Conservation (phyloP, 2,329 filamentous ascomycete genomes). For the Aspergillus calidoustus region DNA sequence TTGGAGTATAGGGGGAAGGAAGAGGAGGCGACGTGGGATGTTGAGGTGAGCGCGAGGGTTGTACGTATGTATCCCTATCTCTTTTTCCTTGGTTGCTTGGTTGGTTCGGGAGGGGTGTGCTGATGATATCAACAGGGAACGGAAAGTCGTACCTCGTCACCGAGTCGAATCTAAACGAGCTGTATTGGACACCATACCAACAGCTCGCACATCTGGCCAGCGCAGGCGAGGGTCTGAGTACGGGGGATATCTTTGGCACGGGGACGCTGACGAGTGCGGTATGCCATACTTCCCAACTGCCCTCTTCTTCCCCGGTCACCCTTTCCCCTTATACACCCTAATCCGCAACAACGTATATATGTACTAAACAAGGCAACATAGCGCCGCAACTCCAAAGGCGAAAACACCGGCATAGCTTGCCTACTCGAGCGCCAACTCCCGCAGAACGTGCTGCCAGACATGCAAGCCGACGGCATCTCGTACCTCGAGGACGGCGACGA, state of each 20-base stretch:
- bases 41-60: slow-evolving; percentile 18
- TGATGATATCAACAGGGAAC: slow-evolving; percentile 24
- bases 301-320: background rate
- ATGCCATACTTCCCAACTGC: background rate
- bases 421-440: slow-evolving; percentile 19
- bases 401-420: slow-evolving; percentile 22
- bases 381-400: slow-evolving; percentile 15
- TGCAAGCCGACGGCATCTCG: slow-evolving; percentile 5
- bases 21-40: slow-evolving; percentile 14
- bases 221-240: slow-evolving; percentile 28
- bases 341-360: no score
- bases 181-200: slow-evolving; percentile 35
- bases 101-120: no score
- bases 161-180: slow-evolving; percentile 29
- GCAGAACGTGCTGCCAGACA: slow-evolving; percentile 7
- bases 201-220: slow-evolving; percentile 28
- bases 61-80: slow-evolving; percentile 5
- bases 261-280: slow-evolving; percentile 30
- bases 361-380: background rate
- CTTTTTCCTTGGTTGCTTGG: no score
- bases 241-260: slow-evolving; percentile 33
- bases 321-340: background rate
- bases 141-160: slow-evolving; percentile 26
- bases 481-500: slow-evolving; percentile 23
- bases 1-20: slow-evolving; percentile 11